Conservation (phyloP, 129 eudicot genomes). For the Helichrysum umbraculigerum region DNA sequence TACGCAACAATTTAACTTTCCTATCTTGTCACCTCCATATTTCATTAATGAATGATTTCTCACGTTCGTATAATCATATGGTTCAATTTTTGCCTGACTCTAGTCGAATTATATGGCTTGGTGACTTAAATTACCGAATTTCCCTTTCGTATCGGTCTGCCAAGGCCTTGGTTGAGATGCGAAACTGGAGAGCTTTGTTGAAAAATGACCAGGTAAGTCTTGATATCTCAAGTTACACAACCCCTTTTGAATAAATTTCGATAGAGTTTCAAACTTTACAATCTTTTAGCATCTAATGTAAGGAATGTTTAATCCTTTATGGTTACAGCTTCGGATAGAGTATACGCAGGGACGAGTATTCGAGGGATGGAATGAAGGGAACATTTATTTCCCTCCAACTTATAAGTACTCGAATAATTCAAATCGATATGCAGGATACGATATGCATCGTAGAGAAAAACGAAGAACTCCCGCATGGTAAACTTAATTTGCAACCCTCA, state of each 20-base stretch:
- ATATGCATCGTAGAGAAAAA: constrained; percentile 76
- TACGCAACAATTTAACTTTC: neutral
- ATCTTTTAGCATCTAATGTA: neutral
- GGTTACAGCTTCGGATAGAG: constrained; percentile 71
- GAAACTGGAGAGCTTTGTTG: constrained; percentile 81
- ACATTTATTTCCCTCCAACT: constrained; percentile 89
- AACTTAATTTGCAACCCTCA: constrained; percentile 7
- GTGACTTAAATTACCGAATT: constrained; percentile 92
- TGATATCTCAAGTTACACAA: neutral
- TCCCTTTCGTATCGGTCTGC: constrained; percentile 77
- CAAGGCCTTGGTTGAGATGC: constrained; percentile 92
- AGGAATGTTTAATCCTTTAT: constrained; percentile 5
- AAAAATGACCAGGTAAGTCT: constrained; percentile 86
- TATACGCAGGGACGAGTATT: constrained; percentile 74
- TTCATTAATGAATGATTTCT: neutral
- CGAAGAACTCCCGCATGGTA: constrained; percentile 99
- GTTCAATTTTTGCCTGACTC: constrained; percentile 31
- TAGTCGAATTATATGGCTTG: constrained; percentile 97
- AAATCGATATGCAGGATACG: constrained; percentile 88
- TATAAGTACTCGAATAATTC: constrained; percentile 93
- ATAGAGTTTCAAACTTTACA: neutral
- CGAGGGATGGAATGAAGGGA: constrained; percentile 94
- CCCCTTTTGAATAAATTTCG: neutral
- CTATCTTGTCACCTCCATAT: neutral
- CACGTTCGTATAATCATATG: neutral